phyloP scores from a whole-genome alignment of 192 early-diverging fungal species.

The Pilaira anomala region DNA sequence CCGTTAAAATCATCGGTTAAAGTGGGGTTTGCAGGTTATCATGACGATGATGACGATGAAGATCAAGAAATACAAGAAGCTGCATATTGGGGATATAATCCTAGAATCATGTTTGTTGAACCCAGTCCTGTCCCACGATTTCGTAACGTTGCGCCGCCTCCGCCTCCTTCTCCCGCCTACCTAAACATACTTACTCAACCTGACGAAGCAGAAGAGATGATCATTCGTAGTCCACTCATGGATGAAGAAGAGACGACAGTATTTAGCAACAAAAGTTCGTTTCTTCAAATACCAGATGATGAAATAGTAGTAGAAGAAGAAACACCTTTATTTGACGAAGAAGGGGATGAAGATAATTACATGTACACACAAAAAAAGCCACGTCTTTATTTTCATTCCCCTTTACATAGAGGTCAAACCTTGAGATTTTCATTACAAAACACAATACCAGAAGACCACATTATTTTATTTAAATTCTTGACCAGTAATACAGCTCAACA shows the following conservation, averaged over 20 bases:
- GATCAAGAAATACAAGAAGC: too few species aligned
- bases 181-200: constrained; percentile 8
- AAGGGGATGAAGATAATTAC: neutral
- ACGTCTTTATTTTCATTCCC: constrained; percentile 15
- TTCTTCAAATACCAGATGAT: neutral
- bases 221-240: neutral
- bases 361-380: neutral
- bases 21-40: neutral
- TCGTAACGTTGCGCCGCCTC: constrained; percentile 26
- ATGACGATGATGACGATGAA: constrained; percentile 9
- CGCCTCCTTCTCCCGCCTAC: constrained; percentile 26
- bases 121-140: constrained; percentile 34
- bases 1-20: constrained; percentile 1
- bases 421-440: constrained; percentile 22
- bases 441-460: constrained; percentile 22
- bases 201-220: neutral
- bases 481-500: constrained; percentile 18
- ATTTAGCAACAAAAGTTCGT: neutral
- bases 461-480: constrained; percentile 33
- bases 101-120: constrained; percentile 30
- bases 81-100: constrained; percentile 8
- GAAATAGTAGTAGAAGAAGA: neutral
- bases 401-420: constrained; percentile 20
- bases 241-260: constrained; percentile 1
- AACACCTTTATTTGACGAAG: neutral